A percentile compares a stretch with the other conserved stretches of the same genome.
Conservation (phyloP, 768 basidiomycete genomes). For the Sarcodon aspratus region DNA sequence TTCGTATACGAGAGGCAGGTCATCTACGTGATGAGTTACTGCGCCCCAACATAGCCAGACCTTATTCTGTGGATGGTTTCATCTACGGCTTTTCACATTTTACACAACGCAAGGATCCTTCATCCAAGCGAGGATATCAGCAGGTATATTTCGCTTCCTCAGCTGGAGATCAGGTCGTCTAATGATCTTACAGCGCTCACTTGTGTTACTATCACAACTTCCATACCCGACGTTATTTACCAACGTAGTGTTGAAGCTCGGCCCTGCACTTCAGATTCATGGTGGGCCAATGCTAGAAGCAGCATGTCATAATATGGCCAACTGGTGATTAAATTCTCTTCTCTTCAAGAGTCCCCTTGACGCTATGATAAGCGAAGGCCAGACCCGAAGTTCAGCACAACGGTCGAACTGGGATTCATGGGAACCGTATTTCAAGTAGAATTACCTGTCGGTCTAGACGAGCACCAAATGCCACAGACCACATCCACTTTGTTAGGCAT, state of each 20-base stretch:
- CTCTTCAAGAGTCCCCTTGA: slow-evolving; percentile 3
- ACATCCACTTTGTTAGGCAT: slow-evolving; percentile 3
- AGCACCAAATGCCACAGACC: slow-evolving; percentile 39
- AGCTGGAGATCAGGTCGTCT: slow-evolving; percentile 2
- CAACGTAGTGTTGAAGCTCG: slow-evolving; percentile 57
- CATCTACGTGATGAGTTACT: slow-evolving; percentile 9
- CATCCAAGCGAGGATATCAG: slow-evolving; percentile 67
- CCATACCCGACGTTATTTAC: slow-evolving; percentile 75
- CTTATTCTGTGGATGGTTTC: slow-evolving; percentile 45
- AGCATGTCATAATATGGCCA: slow-evolving; percentile 76
- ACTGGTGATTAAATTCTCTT: slow-evolving; percentile 39
- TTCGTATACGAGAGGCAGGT: slow-evolving; percentile 54
- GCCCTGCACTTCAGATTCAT: slow-evolving; percentile 62
- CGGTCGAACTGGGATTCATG: slow-evolving; percentile 74
- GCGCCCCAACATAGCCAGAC: slow-evolving; percentile 19
- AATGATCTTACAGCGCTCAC: slow-evolving; percentile 41
- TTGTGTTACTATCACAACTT: slow-evolving; percentile 73
- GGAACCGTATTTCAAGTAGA: slow-evolving; percentile 66
- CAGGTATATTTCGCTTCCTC: slow-evolving; percentile 37
- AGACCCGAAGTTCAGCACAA: slow-evolving; percentile 54
- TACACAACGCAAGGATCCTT: slow-evolving; percentile 51
- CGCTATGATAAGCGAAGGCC: slow-evolving; percentile 55
- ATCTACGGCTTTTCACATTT: slow-evolving; percentile 75
- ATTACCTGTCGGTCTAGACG: slow-evolving; percentile 56
- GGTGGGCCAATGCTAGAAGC: slow-evolving; percentile 76